Base-by-base conservation (phyloP, 2,329 filamentous ascomycete species). In the Aspergillus puulaauensis region DNA sequence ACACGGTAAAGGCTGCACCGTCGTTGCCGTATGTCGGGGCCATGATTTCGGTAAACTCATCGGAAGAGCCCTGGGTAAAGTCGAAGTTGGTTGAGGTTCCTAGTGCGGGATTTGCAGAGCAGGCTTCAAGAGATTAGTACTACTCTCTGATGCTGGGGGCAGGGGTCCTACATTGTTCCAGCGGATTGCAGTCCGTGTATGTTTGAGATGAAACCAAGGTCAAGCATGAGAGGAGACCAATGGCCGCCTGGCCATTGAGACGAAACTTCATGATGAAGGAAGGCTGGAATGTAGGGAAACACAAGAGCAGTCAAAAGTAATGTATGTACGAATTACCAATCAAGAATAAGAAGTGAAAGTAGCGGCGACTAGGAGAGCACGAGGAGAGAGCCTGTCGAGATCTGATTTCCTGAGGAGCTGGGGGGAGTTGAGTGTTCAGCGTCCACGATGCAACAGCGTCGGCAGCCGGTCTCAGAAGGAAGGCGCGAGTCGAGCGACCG, bases 1-100 rank as follows among this genome's bases (percentile, higher is more conserved):
- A 77, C 52, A 99, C 88, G 24, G 90, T 92, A 73, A 99, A 96
- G 15, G 84, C 85, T 24, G 84, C 93, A 58, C 95, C 95, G 71
- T 93, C 84, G 56, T 81, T 80, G 71, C 82, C 84, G 78, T 96
- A 98, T 1, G 86, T 86, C 3, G 90, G 86, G 17, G 80, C 82
- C 53, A 90, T 85, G 62, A 85, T 83, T 5, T 87, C 75, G 2
- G 83, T 86, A 75, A 97, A 98, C 46, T 90, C 89, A 74, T 90
- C 86, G 49, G 95, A 93, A 31, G 80, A 75, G 61, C 90, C 90
- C 63, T 89, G 79, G 35, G 85, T 88, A 76, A 98, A 96, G 78
- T 97, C 91, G 75, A 95, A 87, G 61, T 85, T 83, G 67, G 93
- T 87, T n/a, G 90, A 84, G 79, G 86, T 90, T 57, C 91, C 92